Base-by-base conservation (phyloP, 2,329 filamentous ascomycete genomes). In the Aspergillus spinulosporus region DNA sequence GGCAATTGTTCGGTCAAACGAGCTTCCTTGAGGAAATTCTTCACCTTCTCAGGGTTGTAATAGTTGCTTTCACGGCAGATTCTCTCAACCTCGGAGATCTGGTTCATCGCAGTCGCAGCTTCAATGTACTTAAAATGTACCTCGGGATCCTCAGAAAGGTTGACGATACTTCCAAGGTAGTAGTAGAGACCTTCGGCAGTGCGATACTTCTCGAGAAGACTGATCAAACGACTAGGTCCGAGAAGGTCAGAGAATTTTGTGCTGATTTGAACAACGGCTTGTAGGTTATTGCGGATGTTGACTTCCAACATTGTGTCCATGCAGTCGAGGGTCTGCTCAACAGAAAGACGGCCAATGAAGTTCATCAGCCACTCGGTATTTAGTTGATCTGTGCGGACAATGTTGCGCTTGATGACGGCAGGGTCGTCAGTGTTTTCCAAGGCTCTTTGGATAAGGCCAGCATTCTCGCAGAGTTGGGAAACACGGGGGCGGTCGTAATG, bases 41-140 rank as follows among this genome's bases (percentile, higher is more conserved):
- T 97, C 56, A 97, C 91, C 81, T 96, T 96, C 76, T 97, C 92
- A 0, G 92, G 84, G 73, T 97, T 93, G 77, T 92, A 93, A 69
- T 84, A 83, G 73, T 89, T 92, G 82, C 88, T 95, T 74, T 99
- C 94, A 59, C 95, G 87, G 79, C 93, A 97, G 68, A 99, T 93
- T 53, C 94, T 89, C 82, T 99, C 93, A 15, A 99, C 94, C 71
- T 99, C 94, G 64, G 90, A 92, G 69, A 96, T 85, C 76, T 99
- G 93, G 31, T 88, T 87, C 85, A 96, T 95, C 70, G 87, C 89
- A 26, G 92, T 96, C 32, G 95, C 94, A 54, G 94, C 92, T 77
- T 99, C 93, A 58, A 99, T 96, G 76, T 99, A 99, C 82, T 99
- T 99, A 86, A 97, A 99, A 72, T 94, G 89, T 31, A 99, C 94